Base-by-base conservation (phyloP, 2,329 filamentous ascomycete species). In the Zymoseptoria crescenta region DNA sequence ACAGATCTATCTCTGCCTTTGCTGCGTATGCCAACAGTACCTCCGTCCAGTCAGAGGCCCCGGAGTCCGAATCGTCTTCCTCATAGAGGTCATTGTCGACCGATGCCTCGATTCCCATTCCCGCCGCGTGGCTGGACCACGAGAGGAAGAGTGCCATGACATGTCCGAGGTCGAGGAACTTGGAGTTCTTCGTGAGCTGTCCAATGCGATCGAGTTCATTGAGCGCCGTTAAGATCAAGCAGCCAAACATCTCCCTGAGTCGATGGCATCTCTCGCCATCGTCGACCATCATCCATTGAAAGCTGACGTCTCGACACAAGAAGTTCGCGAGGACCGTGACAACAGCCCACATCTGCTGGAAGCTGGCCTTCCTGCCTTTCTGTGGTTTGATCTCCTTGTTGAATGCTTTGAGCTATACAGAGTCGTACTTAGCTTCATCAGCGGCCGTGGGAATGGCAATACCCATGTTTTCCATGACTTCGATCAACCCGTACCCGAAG, bases 11-110 rank as follows among this genome's bases (percentile, higher is more conserved):
- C 3, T 52, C 54, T 28, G 57, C 59, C 20, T 58, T 61, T 49
- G 61, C 62, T 4, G 59, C 59, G 49, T 64, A 66, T 13, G 52
- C 61, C 6, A 66, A 59, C 30, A 64, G 27, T 16, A 56, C 29
- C 21, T 59, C 29, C n/a, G 50, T 55, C 60, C 63, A 65, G 16
- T 49, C 48, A 19, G 8, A 19, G 8, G 48, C 8, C n/a, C 16
- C 48, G 5, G 13, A 13, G 5, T 49, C 48, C 6, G 48, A 19
- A 8, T 49, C 8, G n/a, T 49, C 21, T 8, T 49, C 48, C 8
- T 24, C 48, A 20, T 27, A 27, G 1, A 48, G 7, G 21, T 49
- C 55, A 9, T 55, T n/a, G 16, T 29, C 4, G 52, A 59, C 21
- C 7, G 52, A n/a, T 29, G 48, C 29, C 51, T 55, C 56, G 30